phyloP scores from a whole-genome alignment of 2,329 filamentous ascomycete genomes.

The Ophiosphaerella korrae region DNA sequence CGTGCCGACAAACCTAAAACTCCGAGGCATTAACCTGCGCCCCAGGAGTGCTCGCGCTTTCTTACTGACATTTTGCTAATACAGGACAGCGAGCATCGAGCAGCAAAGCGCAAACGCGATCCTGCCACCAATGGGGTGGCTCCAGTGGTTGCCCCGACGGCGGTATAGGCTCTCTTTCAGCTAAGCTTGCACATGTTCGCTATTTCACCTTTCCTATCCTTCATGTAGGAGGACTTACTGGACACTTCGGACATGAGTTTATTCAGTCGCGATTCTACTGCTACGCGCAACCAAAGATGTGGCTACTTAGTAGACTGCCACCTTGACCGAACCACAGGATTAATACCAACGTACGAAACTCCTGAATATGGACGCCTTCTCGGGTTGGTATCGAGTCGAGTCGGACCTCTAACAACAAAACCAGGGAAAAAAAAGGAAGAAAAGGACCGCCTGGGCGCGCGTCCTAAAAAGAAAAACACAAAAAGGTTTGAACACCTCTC shows the following conservation, averaged over 20 bases:
- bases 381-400: constrained; percentile 22
- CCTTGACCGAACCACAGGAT: constrained; percentile 9
- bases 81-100: constrained; percentile 41
- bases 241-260: constrained; percentile 31
- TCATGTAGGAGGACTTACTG: constrained; percentile 13
- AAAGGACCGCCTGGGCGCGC: constrained; percentile 16
- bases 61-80: constrained; percentile 45
- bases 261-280: constrained; percentile 31
- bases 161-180: constrained; percentile 34
- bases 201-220: constrained; percentile 15
- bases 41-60: constrained; percentile 24
- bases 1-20: constrained; percentile 37
- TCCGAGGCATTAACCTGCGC: constrained; percentile 20
- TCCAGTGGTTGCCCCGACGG: constrained; percentile 32
- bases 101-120: constrained; percentile 42
- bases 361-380: constrained; percentile 10
- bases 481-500: constrained; percentile 10
- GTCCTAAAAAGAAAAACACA: constrained; percentile 9
- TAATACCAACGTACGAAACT: not conserved
- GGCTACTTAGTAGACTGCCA: constrained; percentile 10
- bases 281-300: constrained; percentile 14
- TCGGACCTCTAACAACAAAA: constrained; percentile 27
- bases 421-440: constrained; percentile 34
- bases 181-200: constrained; percentile 40
- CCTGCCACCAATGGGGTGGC: constrained; percentile 35